These are phyloP conservation scores for Chloris gayana DNA, from an alignment of 176 grass and related monocot genomes.

Conservation along the genomic window DNA sequence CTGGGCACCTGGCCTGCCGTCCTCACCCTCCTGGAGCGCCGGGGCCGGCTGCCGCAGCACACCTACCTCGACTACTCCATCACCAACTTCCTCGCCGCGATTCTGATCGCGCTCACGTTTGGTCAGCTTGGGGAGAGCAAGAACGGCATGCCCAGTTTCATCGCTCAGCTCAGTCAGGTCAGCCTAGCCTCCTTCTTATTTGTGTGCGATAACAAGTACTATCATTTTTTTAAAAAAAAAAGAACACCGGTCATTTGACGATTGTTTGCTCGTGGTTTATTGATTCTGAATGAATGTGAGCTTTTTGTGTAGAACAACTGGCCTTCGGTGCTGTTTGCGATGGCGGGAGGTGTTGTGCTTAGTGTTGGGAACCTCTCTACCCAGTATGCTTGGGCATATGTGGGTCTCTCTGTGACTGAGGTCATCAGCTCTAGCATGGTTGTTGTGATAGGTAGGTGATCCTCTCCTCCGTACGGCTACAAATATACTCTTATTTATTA, in stretches of 20 bases:
- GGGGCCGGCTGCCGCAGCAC: conserved; percentile 72
- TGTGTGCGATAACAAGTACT: neutral
- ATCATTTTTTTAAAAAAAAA: too few relatives aligned
- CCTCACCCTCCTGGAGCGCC: conserved; percentile 66
- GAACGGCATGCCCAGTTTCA: conserved; percentile 60
- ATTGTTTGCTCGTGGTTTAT: neutral
- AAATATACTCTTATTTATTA: neutral
- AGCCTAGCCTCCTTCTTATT: neutral
- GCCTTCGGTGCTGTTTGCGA: conserved; percentile 75
- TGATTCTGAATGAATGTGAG: conserved; percentile 2
- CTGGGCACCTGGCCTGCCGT: conserved; percentile 76
- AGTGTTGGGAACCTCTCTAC: conserved; percentile 74
- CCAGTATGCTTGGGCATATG: conserved; percentile 82
- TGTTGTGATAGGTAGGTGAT: conserved; percentile 64
- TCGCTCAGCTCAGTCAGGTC: conserved; percentile 74
- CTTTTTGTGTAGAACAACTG: conserved; percentile 65
- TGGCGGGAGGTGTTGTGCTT: conserved; percentile 70
- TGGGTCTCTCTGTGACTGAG: conserved; percentile 78
- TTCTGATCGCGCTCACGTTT: conserved; percentile 61
- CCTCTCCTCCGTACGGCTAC: neutral
- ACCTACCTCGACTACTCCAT: conserved; percentile 85
- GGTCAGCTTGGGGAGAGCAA: conserved; percentile 70
- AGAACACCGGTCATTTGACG: neutral
- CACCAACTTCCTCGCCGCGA: conserved; percentile 63
- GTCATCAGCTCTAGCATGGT: conserved; percentile 72